phyloP scores from a whole-genome alignment of 495 filamentous ascomycete species.

The Lophiostoma macrostomum region DNA sequence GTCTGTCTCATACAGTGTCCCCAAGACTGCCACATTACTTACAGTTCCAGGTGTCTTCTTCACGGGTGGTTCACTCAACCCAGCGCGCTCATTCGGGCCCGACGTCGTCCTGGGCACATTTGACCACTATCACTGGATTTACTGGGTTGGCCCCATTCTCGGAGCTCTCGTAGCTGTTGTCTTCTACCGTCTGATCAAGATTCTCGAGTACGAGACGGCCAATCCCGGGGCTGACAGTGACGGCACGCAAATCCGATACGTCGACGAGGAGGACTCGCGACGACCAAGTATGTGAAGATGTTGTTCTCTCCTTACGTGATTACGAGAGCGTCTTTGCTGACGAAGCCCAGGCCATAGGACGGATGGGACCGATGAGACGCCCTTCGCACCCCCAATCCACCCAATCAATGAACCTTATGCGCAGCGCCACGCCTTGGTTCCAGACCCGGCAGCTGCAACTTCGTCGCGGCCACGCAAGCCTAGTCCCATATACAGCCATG shows the following conservation, averaged over 20 bases:
- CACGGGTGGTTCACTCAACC: conserved; percentile 72
- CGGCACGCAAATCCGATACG: conserved; percentile 27
- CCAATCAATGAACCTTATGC: conserved; percentile 1
- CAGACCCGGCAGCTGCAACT: no score
- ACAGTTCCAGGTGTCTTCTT: conserved; percentile 57
- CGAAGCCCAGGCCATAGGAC: conserved; percentile 23
- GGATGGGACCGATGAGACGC: conserved; percentile 25
- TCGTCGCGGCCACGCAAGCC: conserved; percentile 12
- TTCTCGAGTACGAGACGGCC: conserved; percentile 69
- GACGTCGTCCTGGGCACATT: conserved; percentile 64
- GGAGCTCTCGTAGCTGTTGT: conserved; percentile 40
- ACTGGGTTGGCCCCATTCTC: conserved; percentile 46
- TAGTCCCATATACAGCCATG: conserved; percentile 8
- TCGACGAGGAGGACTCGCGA: conserved; percentile 29
- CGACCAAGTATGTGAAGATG: conserved; percentile 2
- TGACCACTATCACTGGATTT: conserved; percentile 68
- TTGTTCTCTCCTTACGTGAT: neutral
- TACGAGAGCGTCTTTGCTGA: neutral
- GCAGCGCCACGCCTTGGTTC: neutral
- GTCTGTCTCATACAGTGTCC: conserved; percentile 40
- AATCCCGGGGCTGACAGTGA: conserved; percentile 70
- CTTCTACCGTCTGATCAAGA: conserved; percentile 47
- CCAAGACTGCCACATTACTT: neutral
- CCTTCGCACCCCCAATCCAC: conserved; percentile 12
- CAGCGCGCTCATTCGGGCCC: conserved; percentile 70